A percentile compares a stretch with the other conserved stretches of the same genome.
These are phyloP conservation scores for Arabidopsis lyrata DNA, from an alignment of 441 rosid genomes.

Conservation along the genomic window DNA sequence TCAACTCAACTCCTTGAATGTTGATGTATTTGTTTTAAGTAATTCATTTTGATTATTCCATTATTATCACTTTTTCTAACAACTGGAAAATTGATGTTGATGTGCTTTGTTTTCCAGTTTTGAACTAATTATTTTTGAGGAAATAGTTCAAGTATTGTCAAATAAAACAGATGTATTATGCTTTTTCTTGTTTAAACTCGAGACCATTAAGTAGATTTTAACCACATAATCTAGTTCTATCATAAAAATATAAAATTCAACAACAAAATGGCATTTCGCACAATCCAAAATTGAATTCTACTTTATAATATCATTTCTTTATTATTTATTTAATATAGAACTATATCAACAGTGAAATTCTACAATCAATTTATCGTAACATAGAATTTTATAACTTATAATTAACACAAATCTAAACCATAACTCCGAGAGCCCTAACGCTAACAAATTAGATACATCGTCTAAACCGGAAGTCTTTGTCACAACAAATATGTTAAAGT, in stretches of 20 bases:
- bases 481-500: neutral
- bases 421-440: neutral
- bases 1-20: neutral
- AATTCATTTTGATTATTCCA: neutral
- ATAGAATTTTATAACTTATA: neutral
- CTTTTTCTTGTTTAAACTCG: neutral
- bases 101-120: neutral
- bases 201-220: neutral
- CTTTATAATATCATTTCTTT: neutral
- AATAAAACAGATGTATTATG: neutral
- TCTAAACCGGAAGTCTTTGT: neutral
- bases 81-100: neutral
- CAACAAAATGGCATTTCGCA: neutral
- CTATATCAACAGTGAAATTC: neutral
- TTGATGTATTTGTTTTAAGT: neutral
- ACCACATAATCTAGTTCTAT: neutral
- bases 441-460: neutral
- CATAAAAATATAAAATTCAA: no score
- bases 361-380: neutral
- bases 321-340: no score
- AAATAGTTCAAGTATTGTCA: neutral
- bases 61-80: neutral
- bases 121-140: neutral
- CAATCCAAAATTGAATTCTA: neutral
- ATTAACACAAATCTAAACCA: neutral